Conservation (phyloP, 306 rosid species). For the Alnus glutinosa region DNA sequence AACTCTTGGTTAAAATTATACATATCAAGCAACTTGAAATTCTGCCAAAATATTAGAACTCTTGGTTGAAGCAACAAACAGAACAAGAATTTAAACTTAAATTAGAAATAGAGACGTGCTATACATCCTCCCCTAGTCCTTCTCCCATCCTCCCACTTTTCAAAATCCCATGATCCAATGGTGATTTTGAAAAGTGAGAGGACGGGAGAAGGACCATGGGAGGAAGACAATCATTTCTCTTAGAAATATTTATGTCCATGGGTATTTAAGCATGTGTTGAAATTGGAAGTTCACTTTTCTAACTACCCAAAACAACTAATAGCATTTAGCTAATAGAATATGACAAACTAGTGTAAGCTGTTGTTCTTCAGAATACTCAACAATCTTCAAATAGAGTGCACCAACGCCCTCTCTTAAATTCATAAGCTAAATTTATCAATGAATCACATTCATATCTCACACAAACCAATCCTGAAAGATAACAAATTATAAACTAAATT, state of each 20-base stretch:
- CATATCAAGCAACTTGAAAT: background rate
- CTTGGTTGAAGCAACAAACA: background rate
- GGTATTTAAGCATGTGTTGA: slow-evolving; percentile 7
- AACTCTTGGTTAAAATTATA: background rate
- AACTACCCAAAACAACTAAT: slow-evolving; percentile 10
- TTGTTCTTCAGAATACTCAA: background rate
- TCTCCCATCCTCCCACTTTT: too few relatives aligned
- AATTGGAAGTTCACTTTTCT: slow-evolving; percentile 7
- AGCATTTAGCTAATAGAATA: background rate
- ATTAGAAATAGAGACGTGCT: background rate
- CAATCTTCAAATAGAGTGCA: background rate
- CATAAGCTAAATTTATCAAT: background rate
- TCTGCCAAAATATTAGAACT: background rate
- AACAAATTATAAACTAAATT: background rate
- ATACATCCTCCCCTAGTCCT: too few relatives aligned
- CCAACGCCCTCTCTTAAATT: background rate
- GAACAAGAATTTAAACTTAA: background rate
- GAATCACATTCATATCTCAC: background rate
- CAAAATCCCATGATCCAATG: too few relatives aligned
- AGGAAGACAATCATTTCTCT: too few relatives aligned
- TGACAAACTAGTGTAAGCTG: background rate
- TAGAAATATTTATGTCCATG: background rate
- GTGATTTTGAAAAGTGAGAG: too few relatives aligned
- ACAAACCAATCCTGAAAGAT: background rate
- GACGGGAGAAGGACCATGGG: too few relatives aligned